phyloP scores from a whole-genome alignment of 2,329 filamentous ascomycete genomes.

The Zelopaecilomyces penicillatus region DNA sequence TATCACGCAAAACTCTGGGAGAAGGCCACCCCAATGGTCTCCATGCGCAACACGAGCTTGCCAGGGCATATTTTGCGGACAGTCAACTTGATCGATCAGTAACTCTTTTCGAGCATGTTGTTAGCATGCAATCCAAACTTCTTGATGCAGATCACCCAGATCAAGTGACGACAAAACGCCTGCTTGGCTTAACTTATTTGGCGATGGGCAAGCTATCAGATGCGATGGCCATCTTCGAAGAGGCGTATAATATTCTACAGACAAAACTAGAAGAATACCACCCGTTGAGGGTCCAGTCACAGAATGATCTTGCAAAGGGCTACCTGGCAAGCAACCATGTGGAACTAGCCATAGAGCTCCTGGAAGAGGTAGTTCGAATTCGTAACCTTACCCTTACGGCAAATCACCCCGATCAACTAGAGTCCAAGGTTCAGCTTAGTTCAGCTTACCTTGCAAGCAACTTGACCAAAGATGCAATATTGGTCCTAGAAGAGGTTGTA shows the following conservation, averaged over 20 bases:
- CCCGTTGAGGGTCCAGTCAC: no score
- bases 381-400: neutral
- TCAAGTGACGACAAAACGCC: constrained; percentile 1
- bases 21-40: constrained; percentile 5
- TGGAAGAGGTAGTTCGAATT: constrained; percentile 6
- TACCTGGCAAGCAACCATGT: no score
- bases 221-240: neutral
- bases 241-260: neutral
- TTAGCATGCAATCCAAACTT: neutral
- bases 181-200: constrained; percentile 4
- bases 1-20: neutral
- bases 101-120: constrained; percentile 3
- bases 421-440: constrained; percentile 4
- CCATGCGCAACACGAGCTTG: constrained; percentile 6
- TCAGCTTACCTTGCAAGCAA: constrained; percentile 1
- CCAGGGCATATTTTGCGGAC: neutral
- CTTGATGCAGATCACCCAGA: constrained; percentile 2
- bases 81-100: constrained; percentile 4
- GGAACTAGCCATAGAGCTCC: no score
- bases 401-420: constrained; percentile 2
- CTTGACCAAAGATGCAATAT: constrained; percentile 5
- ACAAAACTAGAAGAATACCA: constrained; percentile 2
- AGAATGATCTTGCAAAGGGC: no score
- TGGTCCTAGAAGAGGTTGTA: constrained; percentile 5
- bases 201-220: neutral